These are phyloP conservation scores for Amanita rimosa DNA, from an alignment of 768 basidiomycete genomes.

Conservation along the genomic window DNA sequence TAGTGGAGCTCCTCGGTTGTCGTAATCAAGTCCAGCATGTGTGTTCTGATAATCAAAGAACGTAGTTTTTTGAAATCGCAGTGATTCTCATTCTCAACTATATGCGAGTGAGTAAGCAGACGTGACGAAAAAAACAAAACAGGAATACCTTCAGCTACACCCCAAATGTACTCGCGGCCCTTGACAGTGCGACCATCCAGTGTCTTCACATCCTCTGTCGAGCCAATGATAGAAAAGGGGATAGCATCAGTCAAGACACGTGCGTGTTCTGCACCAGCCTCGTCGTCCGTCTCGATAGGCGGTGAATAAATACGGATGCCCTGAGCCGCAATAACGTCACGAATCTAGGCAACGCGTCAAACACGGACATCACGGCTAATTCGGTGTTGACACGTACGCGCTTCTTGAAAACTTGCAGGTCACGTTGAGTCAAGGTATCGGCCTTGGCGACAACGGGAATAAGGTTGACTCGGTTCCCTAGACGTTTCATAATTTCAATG, in stretches of 20 bases:
- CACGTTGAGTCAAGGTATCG: slow-evolving; percentile 92
- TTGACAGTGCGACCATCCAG: slow-evolving; percentile 88
- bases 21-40: slow-evolving; percentile 97
- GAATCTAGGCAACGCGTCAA: slow-evolving; percentile 40
- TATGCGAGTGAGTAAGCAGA: background rate
- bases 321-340: slow-evolving; percentile 84
- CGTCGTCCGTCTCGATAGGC: slow-evolving; percentile 82
- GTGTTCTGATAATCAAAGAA: slow-evolving; percentile 88
- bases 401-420: slow-evolving; percentile 86
- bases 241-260: slow-evolving; percentile 82
- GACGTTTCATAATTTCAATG: slow-evolving; percentile 99
- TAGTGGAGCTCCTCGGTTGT: slow-evolving; percentile 95
- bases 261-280: slow-evolving; percentile 71
- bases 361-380: slow-evolving; percentile 3
- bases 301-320: slow-evolving; percentile 93
- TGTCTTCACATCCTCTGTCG: slow-evolving; percentile 88
- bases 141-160: slow-evolving; percentile 87
- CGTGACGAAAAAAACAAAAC: background rate
- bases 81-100: slow-evolving; percentile 98
- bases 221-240: slow-evolving; percentile 98
- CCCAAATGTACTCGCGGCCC: slow-evolving; percentile 98
- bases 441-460: slow-evolving; percentile 98
- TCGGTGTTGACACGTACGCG: slow-evolving; percentile 43
- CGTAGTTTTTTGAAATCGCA: slow-evolving; percentile 99
- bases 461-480: slow-evolving; percentile 95